phyloP scores from a whole-genome alignment of 2,329 filamentous ascomycete genomes.

The Elsinoe batatas region DNA sequence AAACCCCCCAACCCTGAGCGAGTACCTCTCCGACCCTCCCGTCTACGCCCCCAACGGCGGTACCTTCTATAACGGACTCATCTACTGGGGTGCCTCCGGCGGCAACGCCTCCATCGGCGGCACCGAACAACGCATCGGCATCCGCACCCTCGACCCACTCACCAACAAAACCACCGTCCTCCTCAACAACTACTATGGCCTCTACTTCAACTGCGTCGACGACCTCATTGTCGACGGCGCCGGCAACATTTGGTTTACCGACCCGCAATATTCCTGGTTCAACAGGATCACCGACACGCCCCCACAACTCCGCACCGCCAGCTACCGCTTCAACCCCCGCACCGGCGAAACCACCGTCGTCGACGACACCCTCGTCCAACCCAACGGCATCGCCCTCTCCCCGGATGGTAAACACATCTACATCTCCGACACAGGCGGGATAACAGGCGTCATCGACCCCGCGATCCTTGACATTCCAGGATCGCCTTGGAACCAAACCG shows the following conservation, averaged over 20 bases:
- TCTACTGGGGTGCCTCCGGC: slow-evolving; percentile 32
- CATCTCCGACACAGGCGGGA: slow-evolving; percentile 34
- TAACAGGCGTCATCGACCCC: slow-evolving; percentile 20
- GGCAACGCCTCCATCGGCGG: slow-evolving; percentile 30
- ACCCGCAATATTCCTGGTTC: slow-evolving; percentile 32
- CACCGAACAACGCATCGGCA: slow-evolving; percentile 31
- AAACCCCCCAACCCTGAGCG: slow-evolving; percentile 31
- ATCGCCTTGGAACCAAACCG: slow-evolving; percentile 25
- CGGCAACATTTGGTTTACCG: slow-evolving; percentile 43
- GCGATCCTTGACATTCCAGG: slow-evolving; percentile 22
- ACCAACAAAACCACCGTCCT: slow-evolving; percentile 34
- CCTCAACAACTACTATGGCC: slow-evolving; percentile 39
- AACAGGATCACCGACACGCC: slow-evolving; percentile 24
- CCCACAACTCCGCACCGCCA: slow-evolving; percentile 25
- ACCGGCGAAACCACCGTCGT: slow-evolving; percentile 34
- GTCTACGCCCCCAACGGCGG: slow-evolving; percentile 37
- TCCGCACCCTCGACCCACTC: slow-evolving; percentile 37
- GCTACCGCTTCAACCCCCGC: slow-evolving; percentile 34
- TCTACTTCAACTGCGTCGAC: slow-evolving; percentile 36
- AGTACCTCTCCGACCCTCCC: slow-evolving; percentile 33
- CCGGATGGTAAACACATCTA: slow-evolving; percentile 37
- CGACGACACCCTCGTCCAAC: slow-evolving; percentile 33
- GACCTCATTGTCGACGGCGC: slow-evolving; percentile 32
- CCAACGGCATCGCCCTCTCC: slow-evolving; percentile 38
- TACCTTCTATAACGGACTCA: slow-evolving; percentile 31